Evolutionary conservation across 768 basidiomycete species (phyloP), one percentile per base, ranked within the genome.

Genomic region (Podaxis pistillaris): DNA sequence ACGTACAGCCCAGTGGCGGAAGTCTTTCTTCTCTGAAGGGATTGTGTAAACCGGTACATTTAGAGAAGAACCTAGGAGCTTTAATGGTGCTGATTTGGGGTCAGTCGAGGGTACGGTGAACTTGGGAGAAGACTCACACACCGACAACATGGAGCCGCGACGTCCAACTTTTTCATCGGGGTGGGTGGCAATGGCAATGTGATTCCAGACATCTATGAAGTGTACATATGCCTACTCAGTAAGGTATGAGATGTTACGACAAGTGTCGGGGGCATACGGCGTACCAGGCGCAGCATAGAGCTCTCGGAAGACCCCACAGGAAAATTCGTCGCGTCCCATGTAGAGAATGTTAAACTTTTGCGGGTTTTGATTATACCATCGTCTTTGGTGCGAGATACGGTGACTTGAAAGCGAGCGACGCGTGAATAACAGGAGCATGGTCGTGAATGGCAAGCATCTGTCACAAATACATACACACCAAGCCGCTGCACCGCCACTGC

Each of bases 271-370:
- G 2, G 30, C 6, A 15, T 15, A 59, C 26, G 19, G 69, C 67
- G 40, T 33, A 90, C 94, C 93, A 74, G 71, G 71, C 4, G 90
- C 88, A 15, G 74, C 68, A 60, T 89, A 75, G 1, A 96, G 73
- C 60, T 88, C 79, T 56, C 82, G 74, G 54, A 97, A 81, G 2
- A 93, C 86, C 6, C 77, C 74, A 69, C 89, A 90, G 1, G 94
- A 96, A 73, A 96, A 96, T 68, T 87, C 84, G 71, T 96, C 94
- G 17, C 93, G 89, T 56, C 95, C 95, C 70, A 93, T 84, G 73
- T 93, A 96, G 5, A 97, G 80, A 46, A 97, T 83, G n/a, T 86
- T 83, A 71, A 93, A 89, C 4, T 65, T 67, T 30, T 63, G 38
- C 6, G 57, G 30, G 8, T 55, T 53, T 19, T 64, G 61, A 13